These are phyloP conservation scores for Tricholoma matsutake DNA, from an alignment of 768 basidiomycete genomes.

Conservation along the genomic window DNA sequence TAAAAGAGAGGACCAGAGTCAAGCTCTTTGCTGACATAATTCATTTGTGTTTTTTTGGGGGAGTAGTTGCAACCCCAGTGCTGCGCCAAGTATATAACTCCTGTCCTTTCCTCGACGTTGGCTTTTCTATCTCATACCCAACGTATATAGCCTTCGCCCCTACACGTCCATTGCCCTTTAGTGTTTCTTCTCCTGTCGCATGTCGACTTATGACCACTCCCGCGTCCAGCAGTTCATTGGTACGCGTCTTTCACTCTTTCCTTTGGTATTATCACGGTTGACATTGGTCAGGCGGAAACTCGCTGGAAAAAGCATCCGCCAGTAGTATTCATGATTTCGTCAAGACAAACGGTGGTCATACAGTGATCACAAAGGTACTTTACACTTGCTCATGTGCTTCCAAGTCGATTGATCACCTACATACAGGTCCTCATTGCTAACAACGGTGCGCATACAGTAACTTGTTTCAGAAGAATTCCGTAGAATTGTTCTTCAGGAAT, in stretches of 20 bases:
- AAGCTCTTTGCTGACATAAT: slow-evolving; percentile 17
- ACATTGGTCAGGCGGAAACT: slow-evolving; percentile 77
- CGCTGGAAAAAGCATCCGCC: slow-evolving; percentile 77
- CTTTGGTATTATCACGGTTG: slow-evolving; percentile 13
- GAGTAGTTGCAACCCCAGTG: slow-evolving; percentile 37
- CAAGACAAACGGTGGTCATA: slow-evolving; percentile 87
- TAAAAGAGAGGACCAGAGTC: background rate
- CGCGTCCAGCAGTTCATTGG: slow-evolving; percentile 55
- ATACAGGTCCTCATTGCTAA: slow-evolving; percentile 94
- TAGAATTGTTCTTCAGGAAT: slow-evolving; percentile 61
- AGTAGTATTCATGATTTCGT: slow-evolving; percentile 90
- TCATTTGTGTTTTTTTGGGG: slow-evolving; percentile 33
- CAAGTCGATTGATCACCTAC: background rate
- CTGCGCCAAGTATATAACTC: slow-evolving; percentile 26
- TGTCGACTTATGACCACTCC: slow-evolving; percentile 54
- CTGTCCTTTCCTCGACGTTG: slow-evolving; percentile 7
- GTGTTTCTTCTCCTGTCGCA: slow-evolving; percentile 24
- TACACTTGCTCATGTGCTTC: slow-evolving; percentile 6
- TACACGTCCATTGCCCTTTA: slow-evolving; percentile 10
- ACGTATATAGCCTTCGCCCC: slow-evolving; percentile 6
- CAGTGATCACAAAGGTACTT: slow-evolving; percentile 94
- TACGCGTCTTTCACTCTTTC: slow-evolving; percentile 19
- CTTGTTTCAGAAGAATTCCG: background rate
- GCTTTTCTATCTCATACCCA: slow-evolving; percentile 9
- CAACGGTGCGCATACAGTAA: slow-evolving; percentile 60